Percentiles rank a stretch among this genome's conserved stretches.
phyloP scores from a whole-genome alignment of 345 rosid species.

The Acer yangbiense region DNA sequence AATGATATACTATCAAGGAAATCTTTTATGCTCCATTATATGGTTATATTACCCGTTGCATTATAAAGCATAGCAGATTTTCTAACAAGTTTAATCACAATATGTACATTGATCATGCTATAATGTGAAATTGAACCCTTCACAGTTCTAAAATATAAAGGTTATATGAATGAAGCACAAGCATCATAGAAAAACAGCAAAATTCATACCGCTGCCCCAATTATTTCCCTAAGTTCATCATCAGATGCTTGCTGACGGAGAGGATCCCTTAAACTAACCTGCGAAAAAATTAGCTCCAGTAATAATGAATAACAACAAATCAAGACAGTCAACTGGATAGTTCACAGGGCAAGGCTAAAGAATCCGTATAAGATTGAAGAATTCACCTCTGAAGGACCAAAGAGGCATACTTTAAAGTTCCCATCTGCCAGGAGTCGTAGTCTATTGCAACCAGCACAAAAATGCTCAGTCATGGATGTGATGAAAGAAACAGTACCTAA shows the following conservation, averaged over 20 bases:
- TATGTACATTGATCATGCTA: not conserved
- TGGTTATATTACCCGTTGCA: not conserved
- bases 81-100: not conserved
- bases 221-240: conserved; percentile 68
- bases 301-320: not conserved
- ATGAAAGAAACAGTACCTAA: conserved; percentile 84
- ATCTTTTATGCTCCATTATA: not conserved
- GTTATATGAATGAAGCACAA: not conserved
- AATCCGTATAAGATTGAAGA: conserved; percentile 6
- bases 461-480: conserved; percentile 97
- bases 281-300: conserved; percentile 22
- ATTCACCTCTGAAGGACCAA: conserved; percentile 91
- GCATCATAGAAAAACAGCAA: conserved; percentile 10
- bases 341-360: not conserved
- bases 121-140: not conserved
- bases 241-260: conserved; percentile 77
- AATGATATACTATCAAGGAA: not conserved
- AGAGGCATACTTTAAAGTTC: conserved; percentile 98
- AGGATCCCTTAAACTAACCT: conserved; percentile 97
- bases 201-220: conserved; percentile 81
- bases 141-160: not conserved
- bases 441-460: conserved; percentile 98
- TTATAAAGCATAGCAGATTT: not conserved
- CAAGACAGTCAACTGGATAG: not conserved
- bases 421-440: conserved; percentile 96